phyloP scores from a whole-genome alignment of 2,329 filamentous ascomycete species.

The Leptographium wingfieldii region DNA sequence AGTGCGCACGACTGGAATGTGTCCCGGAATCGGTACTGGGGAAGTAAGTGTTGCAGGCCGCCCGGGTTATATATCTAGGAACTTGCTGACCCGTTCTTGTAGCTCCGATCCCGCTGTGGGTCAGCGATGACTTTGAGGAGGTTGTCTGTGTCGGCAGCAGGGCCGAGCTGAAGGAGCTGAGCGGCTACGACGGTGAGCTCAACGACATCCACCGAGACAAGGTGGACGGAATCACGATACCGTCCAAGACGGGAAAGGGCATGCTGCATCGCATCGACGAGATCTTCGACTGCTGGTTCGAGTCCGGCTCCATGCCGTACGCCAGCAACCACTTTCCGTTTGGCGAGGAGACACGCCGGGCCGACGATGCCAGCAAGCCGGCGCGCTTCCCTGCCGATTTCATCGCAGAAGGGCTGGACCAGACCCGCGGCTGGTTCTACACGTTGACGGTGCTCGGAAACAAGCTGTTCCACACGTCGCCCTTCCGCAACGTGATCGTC shows the following conservation, averaged over 20 bases:
- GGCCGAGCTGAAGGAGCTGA: conserved; percentile 70
- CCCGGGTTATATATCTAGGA: no score
- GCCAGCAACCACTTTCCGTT: conserved; percentile 47
- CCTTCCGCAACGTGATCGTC: conserved; percentile 65
- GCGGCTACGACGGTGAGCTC: conserved; percentile 73
- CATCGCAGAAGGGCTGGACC: conserved; percentile 45
- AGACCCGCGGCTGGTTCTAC: conserved; percentile 96
- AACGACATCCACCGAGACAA: conserved; percentile 85
- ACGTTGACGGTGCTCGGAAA: conserved; percentile 80
- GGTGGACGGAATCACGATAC: conserved; percentile 88
- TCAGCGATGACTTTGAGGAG: conserved; percentile 79
- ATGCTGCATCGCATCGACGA: conserved; percentile 49
- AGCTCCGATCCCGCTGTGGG: conserved; percentile 42
- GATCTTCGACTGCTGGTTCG: conserved; percentile 46
- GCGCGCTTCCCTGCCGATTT: conserved; percentile 38
- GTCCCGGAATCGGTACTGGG: conserved; percentile 89
- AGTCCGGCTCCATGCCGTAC: conserved; percentile 39
- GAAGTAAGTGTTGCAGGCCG: conserved; percentile 53
- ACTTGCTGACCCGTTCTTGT: neutral
- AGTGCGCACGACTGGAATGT: conserved; percentile 95
- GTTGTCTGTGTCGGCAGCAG: conserved; percentile 77
- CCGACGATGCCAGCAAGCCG: conserved; percentile 46
- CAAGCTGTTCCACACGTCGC: conserved; percentile 46
- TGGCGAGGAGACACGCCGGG: conserved; percentile 72
- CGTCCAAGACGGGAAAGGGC: conserved; percentile 63